Evolutionary conservation across 106 monocot species (phyloP).

Genomic region (Narthecium ossifragum): DNA sequence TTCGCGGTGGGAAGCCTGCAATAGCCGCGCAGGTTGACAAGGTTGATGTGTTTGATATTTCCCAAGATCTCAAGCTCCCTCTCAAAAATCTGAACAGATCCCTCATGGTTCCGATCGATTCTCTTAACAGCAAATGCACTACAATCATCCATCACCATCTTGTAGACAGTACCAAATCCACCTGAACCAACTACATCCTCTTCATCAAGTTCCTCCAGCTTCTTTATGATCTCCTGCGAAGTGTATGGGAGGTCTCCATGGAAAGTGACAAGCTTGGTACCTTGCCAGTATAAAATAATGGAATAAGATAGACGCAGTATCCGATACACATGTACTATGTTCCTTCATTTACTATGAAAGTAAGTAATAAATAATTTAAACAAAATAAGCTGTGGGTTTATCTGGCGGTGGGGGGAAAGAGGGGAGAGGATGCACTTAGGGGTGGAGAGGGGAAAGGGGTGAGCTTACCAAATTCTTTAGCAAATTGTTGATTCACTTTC

Average conservation of each 20-base stretch:
- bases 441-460: not conserved
- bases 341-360: too few relatives aligned
- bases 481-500: conserved; percentile 62
- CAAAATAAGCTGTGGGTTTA: too few relatives aligned
- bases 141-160: conserved; percentile 87
- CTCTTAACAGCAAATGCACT: conserved; percentile 73
- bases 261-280: conserved; percentile 72
- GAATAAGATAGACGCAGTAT: too few relatives aligned
- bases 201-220: conserved; percentile 77
- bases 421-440: too few relatives aligned
- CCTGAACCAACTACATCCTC: conserved; percentile 80
- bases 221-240: conserved; percentile 61
- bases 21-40: conserved; percentile 80
- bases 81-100: conserved; percentile 60
- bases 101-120: conserved; percentile 51
- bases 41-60: conserved; percentile 88
- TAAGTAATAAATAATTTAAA: too few relatives aligned
- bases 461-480: conserved; percentile 16
- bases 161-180: conserved; percentile 89
- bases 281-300: conserved; percentile 25
- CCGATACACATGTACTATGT: too few relatives aligned
- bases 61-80: conserved; percentile 74
- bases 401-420: too few relatives aligned
- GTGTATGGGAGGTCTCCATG: conserved; percentile 87
- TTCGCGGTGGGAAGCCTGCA: conserved; percentile 69